These are phyloP conservation scores for Cenococcum geophilum DNA, from an alignment of 495 filamentous ascomycete species.

Conservation along the genomic window DNA sequence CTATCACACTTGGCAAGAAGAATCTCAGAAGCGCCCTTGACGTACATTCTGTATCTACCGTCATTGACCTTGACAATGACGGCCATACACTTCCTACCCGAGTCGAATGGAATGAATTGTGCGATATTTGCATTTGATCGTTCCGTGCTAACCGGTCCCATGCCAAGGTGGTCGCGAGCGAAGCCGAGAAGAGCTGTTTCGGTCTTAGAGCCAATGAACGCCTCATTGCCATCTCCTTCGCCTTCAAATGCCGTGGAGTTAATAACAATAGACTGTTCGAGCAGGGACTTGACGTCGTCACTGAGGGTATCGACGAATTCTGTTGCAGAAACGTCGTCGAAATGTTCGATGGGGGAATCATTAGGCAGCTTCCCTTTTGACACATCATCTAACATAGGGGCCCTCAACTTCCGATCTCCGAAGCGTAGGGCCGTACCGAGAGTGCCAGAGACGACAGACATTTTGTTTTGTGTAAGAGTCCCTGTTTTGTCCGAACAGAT, in stretches of 20 bases:
- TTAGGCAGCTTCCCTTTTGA: slow-evolving; percentile 32
- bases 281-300: slow-evolving; percentile 44
- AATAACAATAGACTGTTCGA: slow-evolving; percentile 56
- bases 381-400: slow-evolving; percentile 25
- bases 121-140: slow-evolving; percentile 54
- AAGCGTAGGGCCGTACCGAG: slow-evolving; percentile 54
- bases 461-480: slow-evolving; percentile 73
- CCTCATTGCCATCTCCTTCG: slow-evolving; percentile 44
- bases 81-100: slow-evolving; percentile 62
- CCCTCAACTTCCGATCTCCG: slow-evolving; percentile 34
- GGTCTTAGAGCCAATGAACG: slow-evolving; percentile 66
- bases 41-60: slow-evolving; percentile 54
- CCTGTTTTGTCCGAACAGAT: slow-evolving; percentile 98
- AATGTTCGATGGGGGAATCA: slow-evolving; percentile 29
- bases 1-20: slow-evolving; percentile 59
- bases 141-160: slow-evolving; percentile 54
- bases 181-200: slow-evolving; percentile 62
- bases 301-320: slow-evolving; percentile 57
- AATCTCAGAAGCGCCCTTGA: slow-evolving; percentile 67
- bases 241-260: slow-evolving; percentile 66
- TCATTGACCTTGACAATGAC: slow-evolving; percentile 53
- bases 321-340: slow-evolving; percentile 45
- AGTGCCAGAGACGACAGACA: slow-evolving; percentile 62
- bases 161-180: slow-evolving; percentile 55
- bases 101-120: slow-evolving; percentile 65